Base-by-base conservation (phyloP, 257 asterid species). In the Solanum boliviense region DNA sequence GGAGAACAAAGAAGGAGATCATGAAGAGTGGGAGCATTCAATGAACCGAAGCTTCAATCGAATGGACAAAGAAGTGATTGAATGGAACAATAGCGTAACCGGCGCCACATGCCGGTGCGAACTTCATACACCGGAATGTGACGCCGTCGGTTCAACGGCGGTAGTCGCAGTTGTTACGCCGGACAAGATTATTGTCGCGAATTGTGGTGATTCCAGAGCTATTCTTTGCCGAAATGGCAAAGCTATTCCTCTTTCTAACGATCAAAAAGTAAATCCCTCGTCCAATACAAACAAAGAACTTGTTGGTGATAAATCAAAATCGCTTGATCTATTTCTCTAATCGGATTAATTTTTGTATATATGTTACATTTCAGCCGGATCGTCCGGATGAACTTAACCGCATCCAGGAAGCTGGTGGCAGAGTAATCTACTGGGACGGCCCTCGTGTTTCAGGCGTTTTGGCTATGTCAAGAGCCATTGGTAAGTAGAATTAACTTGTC, bases 391-490 rank as follows among this genome's bases (percentile, higher is more conserved):
- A 95, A 88, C 89, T 94, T 13, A 86, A 56, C 68, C 94, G 98
- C 91, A 95, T 95, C 62, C 91, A 94, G 35, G 93, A 93, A 4
- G 95, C 95, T 3, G 98, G 98, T 3, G 98, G 98, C 27, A 92
- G 95, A 5, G 98, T 95, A 1, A 92, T 95, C 20, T 93, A 89
- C 27, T 94, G 98, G 98, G 96, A 93, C 65, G 97, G 98, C 18
- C 93, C 98, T 16, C 95, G 98, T 1, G 98, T 95, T 34, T 93
- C 92, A 6, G 98, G 98, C 16, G 94, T 95, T 32, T 95, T 95
- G 1, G 97, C 98, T 86, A 95, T 95, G 98, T 95, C 98, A 38
- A 94, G 98, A 90, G 98, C 98, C 38, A 95, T 95, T 60, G 98
- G 98, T 93, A 88, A 76, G 83, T 34, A 20, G 5, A 44, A 68